These are phyloP conservation scores for Sphaerulina populicola DNA, from an alignment of 2,329 filamentous ascomycete genomes.

Conservation along the genomic window DNA sequence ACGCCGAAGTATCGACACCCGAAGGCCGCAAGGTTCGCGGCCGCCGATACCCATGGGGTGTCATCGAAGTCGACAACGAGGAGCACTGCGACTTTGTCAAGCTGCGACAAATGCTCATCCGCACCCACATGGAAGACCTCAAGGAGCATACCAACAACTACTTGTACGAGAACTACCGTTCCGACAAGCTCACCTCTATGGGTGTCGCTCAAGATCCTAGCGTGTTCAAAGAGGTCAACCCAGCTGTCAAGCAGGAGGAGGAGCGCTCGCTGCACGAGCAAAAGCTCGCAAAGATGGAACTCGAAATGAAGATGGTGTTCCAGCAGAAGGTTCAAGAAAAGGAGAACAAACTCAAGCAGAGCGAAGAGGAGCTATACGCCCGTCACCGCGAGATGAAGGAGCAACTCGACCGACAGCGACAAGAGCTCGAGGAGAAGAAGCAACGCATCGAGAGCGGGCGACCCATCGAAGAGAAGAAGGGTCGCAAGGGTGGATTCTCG, in stretches of 20 bases:
- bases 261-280: conserved; percentile 96
- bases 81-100: conserved; percentile 99
- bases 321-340: conserved; percentile 99
- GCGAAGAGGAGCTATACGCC: conserved; percentile 96
- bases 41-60: conserved; percentile 94
- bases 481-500: conserved; percentile 94
- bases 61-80: conserved; percentile 99
- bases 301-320: conserved; percentile 99
- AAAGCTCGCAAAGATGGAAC: conserved; percentile 99
- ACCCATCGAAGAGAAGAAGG: conserved; percentile 93
- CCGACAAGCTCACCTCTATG: conserved; percentile 97
- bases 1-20: conserved; percentile 80
- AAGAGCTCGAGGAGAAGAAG: conserved; percentile 98
- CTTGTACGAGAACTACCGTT: conserved; percentile 99
- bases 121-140: conserved; percentile 99
- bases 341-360: conserved; percentile 98
- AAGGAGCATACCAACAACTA: conserved; percentile 99
- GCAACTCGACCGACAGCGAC: conserved; percentile 87
- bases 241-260: conserved; percentile 98
- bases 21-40: conserved; percentile 95
- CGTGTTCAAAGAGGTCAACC: conserved; percentile 99
- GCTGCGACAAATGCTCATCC: conserved; percentile 98
- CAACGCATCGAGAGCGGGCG: conserved; percentile 85
- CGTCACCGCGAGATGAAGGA: conserved; percentile 99
- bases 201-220: conserved; percentile 96